phyloP scores from a whole-genome alignment of 148 eudicot genomes.

The Spergularia bocconei region DNA sequence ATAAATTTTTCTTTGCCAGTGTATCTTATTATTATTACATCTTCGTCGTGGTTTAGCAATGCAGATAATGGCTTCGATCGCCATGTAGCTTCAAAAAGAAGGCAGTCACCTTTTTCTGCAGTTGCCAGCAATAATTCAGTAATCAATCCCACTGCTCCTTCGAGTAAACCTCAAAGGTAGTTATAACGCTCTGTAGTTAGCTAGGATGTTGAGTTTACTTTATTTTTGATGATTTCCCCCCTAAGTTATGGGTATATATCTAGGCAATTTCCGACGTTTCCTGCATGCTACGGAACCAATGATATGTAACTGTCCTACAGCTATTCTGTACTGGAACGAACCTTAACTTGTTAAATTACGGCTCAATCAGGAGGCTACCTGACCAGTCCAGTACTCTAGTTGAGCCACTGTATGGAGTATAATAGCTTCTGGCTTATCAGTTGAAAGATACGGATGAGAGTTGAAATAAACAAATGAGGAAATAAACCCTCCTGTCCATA shows the following conservation, averaged over 20 bases:
- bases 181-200: background rate
- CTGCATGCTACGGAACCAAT: slow-evolving; percentile 2
- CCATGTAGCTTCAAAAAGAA: slow-evolving; percentile 25
- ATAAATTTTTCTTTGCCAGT: background rate
- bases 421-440: background rate
- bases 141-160: slow-evolving; percentile 17
- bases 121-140: slow-evolving; percentile 9
- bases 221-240: background rate
- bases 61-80: slow-evolving; percentile 17
- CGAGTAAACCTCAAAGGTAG: slow-evolving; percentile 25
- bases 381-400: background rate
- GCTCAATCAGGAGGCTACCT: background rate
- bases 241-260: background rate
- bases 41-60: slow-evolving; percentile 18
- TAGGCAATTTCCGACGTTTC: background rate
- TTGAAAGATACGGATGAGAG: background rate
- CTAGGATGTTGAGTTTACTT: background rate
- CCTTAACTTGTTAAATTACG: background rate
- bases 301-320: background rate
- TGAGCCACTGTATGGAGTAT: background rate
- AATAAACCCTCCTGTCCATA: too few species aligned
- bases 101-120: slow-evolving; percentile 17
- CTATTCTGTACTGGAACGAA: background rate
- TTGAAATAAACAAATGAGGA: too few species aligned
- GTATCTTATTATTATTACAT: background rate